A percentile compares a stretch with the other conserved stretches of the same genome.
Evolutionary conservation across 139 green algal genomes (phyloP).

Genomic region (Ettlia oleoabundans): DNA sequence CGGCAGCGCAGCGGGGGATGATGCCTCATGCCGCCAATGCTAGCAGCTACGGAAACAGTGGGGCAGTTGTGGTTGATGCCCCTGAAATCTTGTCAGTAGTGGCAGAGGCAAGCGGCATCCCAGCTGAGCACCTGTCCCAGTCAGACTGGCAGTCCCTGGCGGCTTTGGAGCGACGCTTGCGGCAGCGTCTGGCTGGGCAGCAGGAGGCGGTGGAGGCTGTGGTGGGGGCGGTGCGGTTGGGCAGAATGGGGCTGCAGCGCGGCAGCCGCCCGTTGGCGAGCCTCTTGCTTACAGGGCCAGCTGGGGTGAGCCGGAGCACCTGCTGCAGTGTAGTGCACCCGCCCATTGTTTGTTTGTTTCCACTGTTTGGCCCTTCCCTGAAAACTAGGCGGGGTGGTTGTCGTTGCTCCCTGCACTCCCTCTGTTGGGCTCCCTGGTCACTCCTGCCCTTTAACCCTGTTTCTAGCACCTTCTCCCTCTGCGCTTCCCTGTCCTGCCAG

Average conservation of each 20-base stretch:
- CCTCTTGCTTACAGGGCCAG: slow-evolving; percentile 78
- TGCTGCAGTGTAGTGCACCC: no score
- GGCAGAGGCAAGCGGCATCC: slow-evolving; percentile 60
- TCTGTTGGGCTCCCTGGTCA: no score
- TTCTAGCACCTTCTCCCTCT: no score
- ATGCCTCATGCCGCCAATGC: no score
- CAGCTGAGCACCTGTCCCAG: slow-evolving; percentile 42
- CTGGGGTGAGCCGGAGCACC: slow-evolving; percentile 78
- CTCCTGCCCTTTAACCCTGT: no score
- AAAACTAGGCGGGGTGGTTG: no score
- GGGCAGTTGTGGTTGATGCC: not conserved
- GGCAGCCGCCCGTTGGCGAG: slow-evolving; percentile 65
- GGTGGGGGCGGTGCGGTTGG: slow-evolving; percentile 60
- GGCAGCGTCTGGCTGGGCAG: slow-evolving; percentile 66
- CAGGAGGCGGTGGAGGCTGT: slow-evolving; percentile 59
- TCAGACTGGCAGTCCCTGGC: slow-evolving; percentile 36
- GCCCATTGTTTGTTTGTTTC: no score
- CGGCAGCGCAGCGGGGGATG: no score
- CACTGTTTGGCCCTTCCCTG: no score
- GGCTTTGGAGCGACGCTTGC: slow-evolving; percentile 64
- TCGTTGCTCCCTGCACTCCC: no score
- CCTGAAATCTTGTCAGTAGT: slow-evolving; percentile 64
- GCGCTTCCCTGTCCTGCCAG: no score
- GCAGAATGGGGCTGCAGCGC: slow-evolving; percentile 48
- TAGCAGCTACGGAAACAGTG: not conserved